phyloP scores from a whole-genome alignment of 805 yeast genomes.

The Starmerella apis region DNA sequence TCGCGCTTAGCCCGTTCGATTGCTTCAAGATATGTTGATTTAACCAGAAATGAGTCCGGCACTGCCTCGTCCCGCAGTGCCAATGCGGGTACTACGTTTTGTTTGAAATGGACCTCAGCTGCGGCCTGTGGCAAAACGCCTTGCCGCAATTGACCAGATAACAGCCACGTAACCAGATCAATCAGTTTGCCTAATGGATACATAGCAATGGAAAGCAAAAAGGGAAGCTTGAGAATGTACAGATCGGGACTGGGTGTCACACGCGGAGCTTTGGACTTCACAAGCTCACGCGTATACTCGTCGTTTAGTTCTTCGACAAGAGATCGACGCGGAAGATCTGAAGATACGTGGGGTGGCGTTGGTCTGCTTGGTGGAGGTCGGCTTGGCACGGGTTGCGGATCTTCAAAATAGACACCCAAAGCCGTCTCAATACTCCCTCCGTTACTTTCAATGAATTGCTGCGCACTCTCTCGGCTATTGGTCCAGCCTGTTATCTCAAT shows the following conservation, averaged over 20 bases:
- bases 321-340: constrained; percentile 17
- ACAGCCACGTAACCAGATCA: constrained; percentile 24
- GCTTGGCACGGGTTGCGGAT: background rate
- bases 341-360: no score
- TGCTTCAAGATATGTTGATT: constrained; percentile 58
- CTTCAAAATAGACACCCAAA: constrained; percentile 13
- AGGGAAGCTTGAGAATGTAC: constrained; percentile 26
- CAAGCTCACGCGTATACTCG: constrained; percentile 22
- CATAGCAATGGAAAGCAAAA: constrained; percentile 29
- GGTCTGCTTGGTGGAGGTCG: background rate
- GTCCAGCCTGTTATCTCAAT: constrained; percentile 19
- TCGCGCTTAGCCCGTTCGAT: constrained; percentile 57
- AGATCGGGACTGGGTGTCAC: constrained; percentile 26
- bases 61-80: constrained; percentile 33
- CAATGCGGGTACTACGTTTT: constrained; percentile 23
- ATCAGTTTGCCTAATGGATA: constrained; percentile 32
- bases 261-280: constrained; percentile 29
- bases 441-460: constrained; percentile 16
- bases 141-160: constrained; percentile 22
- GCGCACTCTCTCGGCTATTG: constrained; percentile 15
- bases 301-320: constrained; percentile 28
- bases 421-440: constrained; percentile 16
- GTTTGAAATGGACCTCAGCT: background rate
- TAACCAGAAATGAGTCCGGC: constrained; percentile 26
- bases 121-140: constrained; percentile 15